These are phyloP conservation scores for Penicillium argentinense DNA, from an alignment of 495 filamentous ascomycete genomes.

Conservation along the genomic window DNA sequence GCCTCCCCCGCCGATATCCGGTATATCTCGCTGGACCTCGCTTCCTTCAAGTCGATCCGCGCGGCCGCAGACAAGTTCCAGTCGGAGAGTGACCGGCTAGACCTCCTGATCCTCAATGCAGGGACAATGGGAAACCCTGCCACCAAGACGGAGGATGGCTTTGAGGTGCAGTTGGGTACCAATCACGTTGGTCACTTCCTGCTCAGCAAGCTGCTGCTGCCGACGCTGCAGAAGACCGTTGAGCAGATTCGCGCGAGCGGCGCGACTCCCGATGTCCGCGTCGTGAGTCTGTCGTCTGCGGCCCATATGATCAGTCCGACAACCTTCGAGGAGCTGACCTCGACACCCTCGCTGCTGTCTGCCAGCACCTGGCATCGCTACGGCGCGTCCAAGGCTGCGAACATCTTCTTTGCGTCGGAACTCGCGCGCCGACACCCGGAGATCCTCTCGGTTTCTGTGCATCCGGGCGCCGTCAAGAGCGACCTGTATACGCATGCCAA, in stretches of 20 bases:
- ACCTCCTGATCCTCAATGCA: constrained; percentile 55
- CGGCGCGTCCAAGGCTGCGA: constrained; percentile 66
- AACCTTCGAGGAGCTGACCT: constrained; percentile 47
- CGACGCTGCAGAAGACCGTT: constrained; percentile 52
- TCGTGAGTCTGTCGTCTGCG: constrained; percentile 23
- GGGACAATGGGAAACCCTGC: constrained; percentile 62
- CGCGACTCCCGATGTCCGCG: constrained; percentile 22
- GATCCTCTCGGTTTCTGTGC: constrained; percentile 57
- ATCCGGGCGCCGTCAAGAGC: constrained; percentile 66
- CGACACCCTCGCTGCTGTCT: constrained; percentile 37
- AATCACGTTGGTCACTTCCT: constrained; percentile 55
- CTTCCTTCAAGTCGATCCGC: constrained; percentile 53
- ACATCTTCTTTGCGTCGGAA: constrained; percentile 62
- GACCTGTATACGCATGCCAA: constrained; percentile 44
- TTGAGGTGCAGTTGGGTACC: constrained; percentile 69
- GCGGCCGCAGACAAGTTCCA: constrained; percentile 48
- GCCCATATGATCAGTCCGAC: constrained; percentile 53
- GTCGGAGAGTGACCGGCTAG: constrained; percentile 48
- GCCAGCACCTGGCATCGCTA: constrained; percentile 52
- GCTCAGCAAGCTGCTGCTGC: constrained; percentile 63
- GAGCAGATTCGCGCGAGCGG: constrained; percentile 24
- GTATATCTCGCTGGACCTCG: constrained; percentile 51
- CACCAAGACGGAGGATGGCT: constrained; percentile 70
- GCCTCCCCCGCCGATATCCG: constrained; percentile 46
- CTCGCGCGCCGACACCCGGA: constrained; percentile 58